phyloP scores from a whole-genome alignment of 768 basidiomycete species.

The Strobilomyces dryophilus region DNA sequence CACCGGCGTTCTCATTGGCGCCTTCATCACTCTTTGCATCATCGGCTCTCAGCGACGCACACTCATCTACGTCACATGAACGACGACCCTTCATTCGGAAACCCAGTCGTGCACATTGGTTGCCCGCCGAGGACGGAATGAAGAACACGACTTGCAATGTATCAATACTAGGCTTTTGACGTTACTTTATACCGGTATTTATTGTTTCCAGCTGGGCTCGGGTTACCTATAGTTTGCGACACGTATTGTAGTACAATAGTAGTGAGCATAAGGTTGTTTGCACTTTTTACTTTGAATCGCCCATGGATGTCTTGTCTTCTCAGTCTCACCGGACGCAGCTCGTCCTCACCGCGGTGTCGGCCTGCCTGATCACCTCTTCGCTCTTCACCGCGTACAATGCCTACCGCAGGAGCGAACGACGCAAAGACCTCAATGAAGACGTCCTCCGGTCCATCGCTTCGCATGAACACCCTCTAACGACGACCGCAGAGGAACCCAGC shows the following conservation, averaged over 20 bases:
- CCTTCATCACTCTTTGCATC: slow-evolving; percentile 51
- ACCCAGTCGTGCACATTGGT: not conserved
- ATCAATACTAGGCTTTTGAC: slow-evolving; percentile 12
- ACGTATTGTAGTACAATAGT: not conserved
- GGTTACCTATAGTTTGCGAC: slow-evolving; percentile 1
- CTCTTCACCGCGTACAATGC: slow-evolving; percentile 56
- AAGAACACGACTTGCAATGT: slow-evolving; percentile 15
- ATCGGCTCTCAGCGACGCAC: slow-evolving; percentile 45
- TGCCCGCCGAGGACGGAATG: not conserved
- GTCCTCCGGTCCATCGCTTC: slow-evolving; percentile 47
- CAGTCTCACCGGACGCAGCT: slow-evolving; percentile 64
- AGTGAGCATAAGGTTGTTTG: too few relatives aligned
- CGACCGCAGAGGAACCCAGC: not conserved
- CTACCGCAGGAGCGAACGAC: slow-evolving; percentile 42
- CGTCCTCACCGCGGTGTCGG: slow-evolving; percentile 57
- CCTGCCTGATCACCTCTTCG: slow-evolving; percentile 58
- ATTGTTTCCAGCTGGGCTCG: slow-evolving; percentile 16
- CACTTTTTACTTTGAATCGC: too few relatives aligned
- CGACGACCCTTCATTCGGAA: not conserved
- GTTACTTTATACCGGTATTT: slow-evolving; percentile 29
- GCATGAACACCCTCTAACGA: slow-evolving; percentile 1
- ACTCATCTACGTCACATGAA: slow-evolving; percentile 36
- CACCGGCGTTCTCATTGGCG: slow-evolving; percentile 58
- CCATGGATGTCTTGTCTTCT: slow-evolving; percentile 22
- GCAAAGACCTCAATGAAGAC: slow-evolving; percentile 56